These are phyloP conservation scores for Coemansia sp. DNA, from an alignment of 192 early-diverging fungal genomes.

Conservation along the genomic window DNA sequence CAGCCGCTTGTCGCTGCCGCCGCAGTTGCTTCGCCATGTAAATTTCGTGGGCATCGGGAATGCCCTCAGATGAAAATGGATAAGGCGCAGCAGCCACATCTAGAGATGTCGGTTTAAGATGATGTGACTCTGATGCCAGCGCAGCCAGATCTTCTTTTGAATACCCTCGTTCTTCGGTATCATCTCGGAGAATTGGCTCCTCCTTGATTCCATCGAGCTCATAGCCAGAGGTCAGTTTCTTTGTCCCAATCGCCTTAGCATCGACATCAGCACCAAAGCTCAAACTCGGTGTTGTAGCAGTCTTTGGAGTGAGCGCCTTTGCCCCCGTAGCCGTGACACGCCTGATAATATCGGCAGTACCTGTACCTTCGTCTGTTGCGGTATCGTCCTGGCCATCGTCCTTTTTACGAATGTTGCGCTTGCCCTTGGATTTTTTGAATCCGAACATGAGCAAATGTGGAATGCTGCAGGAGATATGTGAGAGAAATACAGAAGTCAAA, in stretches of 20 bases:
- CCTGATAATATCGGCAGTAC: constrained; percentile 29
- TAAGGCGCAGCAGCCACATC: constrained; percentile 7
- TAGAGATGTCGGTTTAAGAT: neutral
- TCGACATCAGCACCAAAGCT: constrained; percentile 12
- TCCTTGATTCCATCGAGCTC: neutral
- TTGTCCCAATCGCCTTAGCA: neutral
- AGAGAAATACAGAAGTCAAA: neutral
- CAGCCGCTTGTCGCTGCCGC: constrained; percentile 33
- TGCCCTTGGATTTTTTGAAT: constrained; percentile 41
- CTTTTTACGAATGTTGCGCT: constrained; percentile 40
- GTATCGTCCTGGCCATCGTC: constrained; percentile 8
- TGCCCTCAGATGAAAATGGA: constrained; percentile 36
- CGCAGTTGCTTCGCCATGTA: constrained; percentile 45
- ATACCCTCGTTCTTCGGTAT: constrained; percentile 9
- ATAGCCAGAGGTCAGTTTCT: neutral
- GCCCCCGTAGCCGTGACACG: constrained; percentile 12
- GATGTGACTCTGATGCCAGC: constrained; percentile 9
- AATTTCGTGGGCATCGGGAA: constrained; percentile 44
- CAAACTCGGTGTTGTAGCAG: neutral
- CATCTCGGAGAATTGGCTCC: neutral
- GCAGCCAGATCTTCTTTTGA: constrained; percentile 9
- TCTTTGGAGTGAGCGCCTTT: neutral
- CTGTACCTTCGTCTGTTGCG: neutral
- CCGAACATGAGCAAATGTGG: constrained; percentile 28
- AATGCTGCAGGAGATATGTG: neutral